These are phyloP conservation scores for Melanomma pulvis-pyrius DNA, from an alignment of 495 filamentous ascomycete species.

Conservation along the genomic window DNA sequence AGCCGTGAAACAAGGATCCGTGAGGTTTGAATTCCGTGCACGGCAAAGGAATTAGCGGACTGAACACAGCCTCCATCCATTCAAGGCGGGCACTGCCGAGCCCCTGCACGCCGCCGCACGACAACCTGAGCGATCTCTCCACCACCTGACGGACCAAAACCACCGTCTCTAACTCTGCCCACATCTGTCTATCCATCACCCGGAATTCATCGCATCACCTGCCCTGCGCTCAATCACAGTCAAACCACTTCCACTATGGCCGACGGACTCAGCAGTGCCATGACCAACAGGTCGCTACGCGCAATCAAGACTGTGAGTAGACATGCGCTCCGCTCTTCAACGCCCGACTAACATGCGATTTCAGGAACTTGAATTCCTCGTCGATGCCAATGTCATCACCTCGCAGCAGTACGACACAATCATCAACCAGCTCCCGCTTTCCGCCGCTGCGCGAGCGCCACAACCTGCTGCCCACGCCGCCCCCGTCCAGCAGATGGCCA, in stretches of 20 bases:
- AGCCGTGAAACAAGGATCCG: background rate
- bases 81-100: background rate
- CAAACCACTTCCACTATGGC: conserved; percentile 36
- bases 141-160: background rate
- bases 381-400: conserved; percentile 74
- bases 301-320: conserved; percentile 76
- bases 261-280: conserved; percentile 42
- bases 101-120: background rate
- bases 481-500: conserved; percentile 46
- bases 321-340: background rate
- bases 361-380: conserved; percentile 89
- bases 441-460: conserved; percentile 51
- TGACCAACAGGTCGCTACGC: conserved; percentile 80
- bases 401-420: conserved; percentile 71
- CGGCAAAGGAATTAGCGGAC: background rate
- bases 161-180: background rate
- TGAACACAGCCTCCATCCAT: background rate
- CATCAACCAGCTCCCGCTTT: conserved; percentile 68
- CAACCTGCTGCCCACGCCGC: conserved; percentile 51
- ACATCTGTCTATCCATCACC: background rate
- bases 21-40: background rate
- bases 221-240: background rate
- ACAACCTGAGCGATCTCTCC: background rate
- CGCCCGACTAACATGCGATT: background rate
- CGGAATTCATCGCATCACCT: background rate